Evolutionary conservation across 208 protist species (phyloP).

Genomic region (Leishmania braziliensis): DNA sequence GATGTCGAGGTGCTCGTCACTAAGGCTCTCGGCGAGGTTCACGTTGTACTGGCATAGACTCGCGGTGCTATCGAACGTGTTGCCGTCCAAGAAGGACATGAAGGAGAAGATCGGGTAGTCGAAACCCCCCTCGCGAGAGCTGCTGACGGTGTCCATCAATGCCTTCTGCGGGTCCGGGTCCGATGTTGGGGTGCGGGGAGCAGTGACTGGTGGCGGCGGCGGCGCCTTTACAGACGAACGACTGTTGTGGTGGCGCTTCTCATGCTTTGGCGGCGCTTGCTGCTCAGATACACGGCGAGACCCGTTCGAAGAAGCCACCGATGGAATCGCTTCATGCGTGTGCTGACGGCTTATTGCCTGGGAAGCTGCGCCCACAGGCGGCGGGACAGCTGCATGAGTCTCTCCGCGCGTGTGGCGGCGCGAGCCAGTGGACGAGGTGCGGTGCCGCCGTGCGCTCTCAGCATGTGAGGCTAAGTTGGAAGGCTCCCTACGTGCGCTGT

Average conservation of each 20-base stretch:
- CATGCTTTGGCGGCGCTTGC: neutral
- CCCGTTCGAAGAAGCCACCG: neutral
- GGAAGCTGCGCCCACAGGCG: neutral
- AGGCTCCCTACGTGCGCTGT: slow-evolving; percentile 3
- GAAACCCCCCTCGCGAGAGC: slow-evolving; percentile 25
- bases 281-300: slow-evolving; percentile 3
- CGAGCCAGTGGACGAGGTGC: slow-evolving; percentile 24
- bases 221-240: neutral
- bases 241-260: slow-evolving; percentile 2
- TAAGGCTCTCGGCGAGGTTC: slow-evolving; percentile 65
- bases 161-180: neutral
- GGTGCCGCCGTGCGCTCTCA: slow-evolving; percentile 8
- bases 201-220: neutral
- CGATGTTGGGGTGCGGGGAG: neutral
- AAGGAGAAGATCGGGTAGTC: slow-evolving; percentile 50
- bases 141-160: slow-evolving; percentile 22
- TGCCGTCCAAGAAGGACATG: slow-evolving; percentile 78
- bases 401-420: neutral
- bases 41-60: slow-evolving; percentile 80
- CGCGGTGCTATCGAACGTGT: slow-evolving; percentile 60
- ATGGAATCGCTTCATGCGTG: neutral
- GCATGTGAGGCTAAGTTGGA: neutral
- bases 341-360: slow-evolving; percentile 13
- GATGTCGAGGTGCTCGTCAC: slow-evolving; percentile 69
- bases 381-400: neutral